Conservation (phyloP, 2,329 filamentous ascomycete genomes). For the Bipolaris bicolor region DNA sequence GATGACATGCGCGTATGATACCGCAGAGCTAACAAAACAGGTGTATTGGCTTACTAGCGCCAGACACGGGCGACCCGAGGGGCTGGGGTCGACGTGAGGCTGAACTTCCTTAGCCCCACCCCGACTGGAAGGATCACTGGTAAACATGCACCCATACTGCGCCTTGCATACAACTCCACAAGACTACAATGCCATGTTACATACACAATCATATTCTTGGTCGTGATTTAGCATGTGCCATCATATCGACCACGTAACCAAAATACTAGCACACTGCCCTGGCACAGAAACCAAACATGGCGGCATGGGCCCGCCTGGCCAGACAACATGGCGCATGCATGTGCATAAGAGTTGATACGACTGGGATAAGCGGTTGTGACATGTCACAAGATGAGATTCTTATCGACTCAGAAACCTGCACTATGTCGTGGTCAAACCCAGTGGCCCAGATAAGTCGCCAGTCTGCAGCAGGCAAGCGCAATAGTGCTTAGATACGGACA, state of each 20-base stretch:
- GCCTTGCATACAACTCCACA: neutral
- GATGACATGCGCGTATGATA: slow-evolving; percentile 3
- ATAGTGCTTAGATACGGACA: too few relatives aligned
- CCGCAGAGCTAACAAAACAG: slow-evolving; percentile 10
- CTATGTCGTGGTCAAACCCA: neutral
- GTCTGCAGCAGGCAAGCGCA: neutral
- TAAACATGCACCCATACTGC: neutral
- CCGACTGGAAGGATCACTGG: neutral
- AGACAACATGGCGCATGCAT: neutral
- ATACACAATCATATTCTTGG: neutral
- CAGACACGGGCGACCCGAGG: slow-evolving; percentile 10
- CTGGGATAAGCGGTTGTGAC: neutral
- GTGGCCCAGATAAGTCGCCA: neutral
- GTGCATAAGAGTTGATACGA: neutral
- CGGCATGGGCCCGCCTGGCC: neutral
- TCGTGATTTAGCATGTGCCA: neutral
- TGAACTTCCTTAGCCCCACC: slow-evolving; percentile 12
- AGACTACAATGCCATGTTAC: neutral
- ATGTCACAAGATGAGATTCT: neutral
- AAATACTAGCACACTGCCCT: neutral
- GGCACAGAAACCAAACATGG: neutral
- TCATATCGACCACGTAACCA: neutral
- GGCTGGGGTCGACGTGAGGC: slow-evolving; percentile 15
- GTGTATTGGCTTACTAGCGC: slow-evolving; percentile 16
- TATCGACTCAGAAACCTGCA: too few relatives aligned